Percentiles rank a stretch among this genome's conserved stretches.
These are phyloP conservation scores for Penicillium sp. DNA, from an alignment of 2,329 filamentous ascomycete genomes.

Conservation along the genomic window DNA sequence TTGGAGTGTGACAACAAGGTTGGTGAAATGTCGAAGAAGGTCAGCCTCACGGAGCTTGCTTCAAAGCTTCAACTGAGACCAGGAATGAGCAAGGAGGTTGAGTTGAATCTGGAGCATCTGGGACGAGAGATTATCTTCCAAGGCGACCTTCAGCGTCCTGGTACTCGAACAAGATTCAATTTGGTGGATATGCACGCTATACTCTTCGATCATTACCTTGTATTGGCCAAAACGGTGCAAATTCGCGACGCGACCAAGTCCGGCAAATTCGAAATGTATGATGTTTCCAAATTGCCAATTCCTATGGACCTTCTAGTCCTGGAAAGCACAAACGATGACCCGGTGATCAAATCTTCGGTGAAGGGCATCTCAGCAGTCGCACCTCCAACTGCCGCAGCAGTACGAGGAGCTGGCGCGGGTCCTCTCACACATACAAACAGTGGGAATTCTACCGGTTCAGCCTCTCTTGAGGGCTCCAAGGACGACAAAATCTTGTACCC, in stretches of 20 bases:
- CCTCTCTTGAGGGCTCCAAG: conserved; percentile 53
- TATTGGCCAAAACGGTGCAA: conserved; percentile 75
- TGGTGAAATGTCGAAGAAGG: conserved; percentile 86
- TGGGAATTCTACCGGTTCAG: conserved; percentile 52
- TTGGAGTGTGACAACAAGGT: conserved; percentile 89
- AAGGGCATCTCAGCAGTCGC: conserved; percentile 65
- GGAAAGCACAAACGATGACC: conserved; percentile 88
- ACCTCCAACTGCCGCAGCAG: conserved; percentile 45
- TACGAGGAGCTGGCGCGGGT: conserved; percentile 42
- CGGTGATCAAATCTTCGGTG: conserved; percentile 72
- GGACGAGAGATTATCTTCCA: conserved; percentile 84
- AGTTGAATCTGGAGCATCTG: conserved; percentile 89
- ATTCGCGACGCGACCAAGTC: conserved; percentile 64
- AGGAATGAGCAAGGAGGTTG: conserved; percentile 75
- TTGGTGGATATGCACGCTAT: conserved; percentile 94
- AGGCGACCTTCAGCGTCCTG: conserved; percentile 84
- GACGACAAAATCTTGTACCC: conserved; percentile 87
- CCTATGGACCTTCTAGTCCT: conserved; percentile 94
- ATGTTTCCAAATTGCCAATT: conserved; percentile 91
- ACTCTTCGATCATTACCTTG: conserved; percentile 94
- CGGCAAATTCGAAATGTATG: conserved; percentile 77
- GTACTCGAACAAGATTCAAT: conserved; percentile 78
- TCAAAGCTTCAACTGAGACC: conserved; percentile 79
- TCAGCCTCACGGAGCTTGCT: conserved; percentile 79
- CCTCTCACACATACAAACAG: conserved; percentile 65